phyloP scores from a whole-genome alignment of 129 eudicot genomes.

The Artemisia tridentata region DNA sequence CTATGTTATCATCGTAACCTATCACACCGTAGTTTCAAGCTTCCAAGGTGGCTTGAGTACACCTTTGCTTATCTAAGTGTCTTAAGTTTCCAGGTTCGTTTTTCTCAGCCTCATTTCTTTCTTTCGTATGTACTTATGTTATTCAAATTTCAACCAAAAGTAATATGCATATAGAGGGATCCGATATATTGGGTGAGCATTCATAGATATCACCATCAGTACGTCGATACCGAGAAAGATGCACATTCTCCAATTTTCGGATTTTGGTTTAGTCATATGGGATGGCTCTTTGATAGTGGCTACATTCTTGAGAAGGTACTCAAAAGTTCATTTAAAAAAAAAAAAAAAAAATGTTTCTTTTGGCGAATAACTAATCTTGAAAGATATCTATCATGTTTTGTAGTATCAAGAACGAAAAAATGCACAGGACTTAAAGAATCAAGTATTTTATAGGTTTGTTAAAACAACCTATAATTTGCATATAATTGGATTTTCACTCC shows the following conservation, averaged over 20 bases:
- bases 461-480: conserved; percentile 1
- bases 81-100: too few relatives aligned
- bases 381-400: background rate
- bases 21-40: too few relatives aligned
- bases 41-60: too few relatives aligned
- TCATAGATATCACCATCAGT: conserved; percentile 35
- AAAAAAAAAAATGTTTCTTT: background rate
- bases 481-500: background rate
- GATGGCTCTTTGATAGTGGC: conserved; percentile 25
- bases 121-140: too few relatives aligned
- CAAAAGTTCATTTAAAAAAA: background rate
- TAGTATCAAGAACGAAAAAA: conserved; percentile 4
- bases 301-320: conserved; percentile 15
- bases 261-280: conserved; percentile 43
- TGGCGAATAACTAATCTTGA: background rate
- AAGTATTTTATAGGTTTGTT: conserved; percentile 7
- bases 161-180: too few relatives aligned
- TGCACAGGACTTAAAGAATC: conserved; percentile 6
- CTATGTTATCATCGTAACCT: too few relatives aligned
- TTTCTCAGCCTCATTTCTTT: too few relatives aligned
- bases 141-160: too few relatives aligned
- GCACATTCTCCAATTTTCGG: conserved; percentile 19
- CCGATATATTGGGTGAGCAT: too few relatives aligned
- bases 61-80: too few relatives aligned
- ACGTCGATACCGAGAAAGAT: conserved; percentile 25